Base-by-base conservation (phyloP, 306 rosid species). In the Trichosanthes truncata region DNA sequence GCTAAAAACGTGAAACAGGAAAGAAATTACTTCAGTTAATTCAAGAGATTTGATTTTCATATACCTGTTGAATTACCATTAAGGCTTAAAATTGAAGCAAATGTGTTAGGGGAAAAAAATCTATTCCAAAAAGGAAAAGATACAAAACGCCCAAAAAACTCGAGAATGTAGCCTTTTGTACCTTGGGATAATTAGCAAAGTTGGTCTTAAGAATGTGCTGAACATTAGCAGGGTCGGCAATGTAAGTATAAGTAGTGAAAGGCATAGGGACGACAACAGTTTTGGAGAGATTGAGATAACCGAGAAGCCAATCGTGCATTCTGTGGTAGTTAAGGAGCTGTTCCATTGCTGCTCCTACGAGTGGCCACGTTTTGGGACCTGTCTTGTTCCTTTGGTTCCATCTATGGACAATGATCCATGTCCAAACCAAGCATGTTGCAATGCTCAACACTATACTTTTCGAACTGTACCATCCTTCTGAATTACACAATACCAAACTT, bases 261-360 rank as follows among this genome's bases (percentile, higher is more conserved):
- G 97, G 97, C 98, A 94, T 94, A 9, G 92, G 97, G 33, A 94
- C 97, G 25, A 91, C 97, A 5, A 91, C 87, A 52, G 98, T 86
- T 82, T 80, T 89, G 3, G 88, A 86, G 33, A 83, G 82, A 0
- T 89, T 79, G 20, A 94, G 84, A 83, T 94, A 92, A 1, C 80
- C 53, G 18, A 88, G 91, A 20, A 92, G 87, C 97, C 98, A 94
- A 80, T 92, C 98, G 11, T 94, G 98, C 97, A 94, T 94, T 60
- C 89, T 82, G 46, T 91, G 89, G 82, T 89, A 92, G 89, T 94
- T 89, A 60, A 84, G 69, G 7, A 92, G 49, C 83, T 92, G 97
- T 55, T 94, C 97, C 6, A 94, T 84, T 18, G 92, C 91, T 67
- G 98, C 96, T 77, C 98, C 98, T 3, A 94, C 85, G 8, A 92